Evolutionary conservation across 208 protist species (phyloP), one percentile per base, ranked within the genome.

Genomic region (Crithidia sp.): DNA sequence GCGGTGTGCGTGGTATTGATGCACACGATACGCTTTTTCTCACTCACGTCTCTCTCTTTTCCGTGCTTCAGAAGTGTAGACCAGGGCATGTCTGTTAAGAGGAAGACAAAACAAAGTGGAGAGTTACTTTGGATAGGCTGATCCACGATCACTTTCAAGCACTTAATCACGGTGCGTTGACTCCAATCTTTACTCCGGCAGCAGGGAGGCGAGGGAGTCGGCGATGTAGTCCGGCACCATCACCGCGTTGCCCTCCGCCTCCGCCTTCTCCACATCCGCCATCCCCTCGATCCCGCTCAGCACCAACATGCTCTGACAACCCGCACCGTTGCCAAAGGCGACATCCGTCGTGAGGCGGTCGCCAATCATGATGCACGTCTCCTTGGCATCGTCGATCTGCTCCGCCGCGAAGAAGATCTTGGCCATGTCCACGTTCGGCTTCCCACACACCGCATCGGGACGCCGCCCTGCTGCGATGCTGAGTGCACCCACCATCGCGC

Each of bases 261-360:
- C 53, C 16, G 86, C 89, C 60, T 62, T 37, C 62, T 58, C 71
- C 28, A 94, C 77, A 43, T 92, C 82, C 7, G 59, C 61, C 71
- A 83, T 0, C 3, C 68, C 68, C 65, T 92, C 89, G 3, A 76
- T 77, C 2, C 89, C 89, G 71, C 70, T 90, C 45, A 94, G 77
- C 60, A 94, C 89, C 10, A 94, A 69, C 82, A 94, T 84, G 14
- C 82, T 90, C 52, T 81, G 67, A 58, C 84, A 90, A 0, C 76
- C 69, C 5, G 86, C 85, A 1, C 52, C 79, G 65, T 91, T 91
- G 17, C 89, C 89, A 86, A 94, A 94, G 10, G 81, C 85, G 19
- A 94, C 79, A 62, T 94, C 89, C 10, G 89, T 94, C n/a, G 79
- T 88, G 8, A 94, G 79, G 9, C 89, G 87, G 57, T 94, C 89